phyloP scores from a whole-genome alignment of 768 basidiomycete species.

The Trametes cubensis region DNA sequence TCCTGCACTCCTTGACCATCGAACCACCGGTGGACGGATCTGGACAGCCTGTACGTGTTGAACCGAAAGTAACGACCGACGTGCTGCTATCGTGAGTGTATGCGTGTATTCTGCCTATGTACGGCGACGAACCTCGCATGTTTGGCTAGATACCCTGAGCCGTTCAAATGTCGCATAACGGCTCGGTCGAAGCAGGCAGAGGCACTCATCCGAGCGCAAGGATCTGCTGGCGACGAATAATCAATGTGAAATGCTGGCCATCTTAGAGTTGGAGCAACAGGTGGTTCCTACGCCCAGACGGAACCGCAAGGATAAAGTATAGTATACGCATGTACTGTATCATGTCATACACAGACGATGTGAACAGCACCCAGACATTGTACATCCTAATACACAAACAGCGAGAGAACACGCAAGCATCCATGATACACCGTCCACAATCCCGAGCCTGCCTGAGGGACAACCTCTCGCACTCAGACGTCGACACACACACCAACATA shows the following conservation, averaged over 20 bases:
- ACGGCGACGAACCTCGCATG: neutral
- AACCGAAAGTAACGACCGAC: constrained; percentile 18
- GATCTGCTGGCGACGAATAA: neutral
- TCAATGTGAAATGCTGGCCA: neutral
- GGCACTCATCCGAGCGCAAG: constrained; percentile 17
- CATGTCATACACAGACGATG: no score
- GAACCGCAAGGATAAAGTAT: no score
- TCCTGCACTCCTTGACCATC: constrained; percentile 16
- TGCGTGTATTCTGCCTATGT: neutral
- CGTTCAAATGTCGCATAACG: constrained; percentile 30
- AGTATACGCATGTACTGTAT: no score
- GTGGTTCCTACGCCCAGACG: no score
- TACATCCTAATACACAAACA: no score
- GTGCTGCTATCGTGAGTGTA: constrained; percentile 8
- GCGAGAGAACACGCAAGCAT: no score
- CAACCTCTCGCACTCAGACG: no score
- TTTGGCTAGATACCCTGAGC: constrained; percentile 20
- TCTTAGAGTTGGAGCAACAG: no score
- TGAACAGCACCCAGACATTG: no score
- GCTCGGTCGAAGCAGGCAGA: constrained; percentile 22
- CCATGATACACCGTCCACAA: no score
- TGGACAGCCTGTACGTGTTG: neutral
- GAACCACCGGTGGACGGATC: constrained; percentile 1
- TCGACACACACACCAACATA: neutral
- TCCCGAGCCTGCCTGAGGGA: no score